Conservation (phyloP, 1,284 basidiomycete species). For the Xerocomus amazonicus region DNA sequence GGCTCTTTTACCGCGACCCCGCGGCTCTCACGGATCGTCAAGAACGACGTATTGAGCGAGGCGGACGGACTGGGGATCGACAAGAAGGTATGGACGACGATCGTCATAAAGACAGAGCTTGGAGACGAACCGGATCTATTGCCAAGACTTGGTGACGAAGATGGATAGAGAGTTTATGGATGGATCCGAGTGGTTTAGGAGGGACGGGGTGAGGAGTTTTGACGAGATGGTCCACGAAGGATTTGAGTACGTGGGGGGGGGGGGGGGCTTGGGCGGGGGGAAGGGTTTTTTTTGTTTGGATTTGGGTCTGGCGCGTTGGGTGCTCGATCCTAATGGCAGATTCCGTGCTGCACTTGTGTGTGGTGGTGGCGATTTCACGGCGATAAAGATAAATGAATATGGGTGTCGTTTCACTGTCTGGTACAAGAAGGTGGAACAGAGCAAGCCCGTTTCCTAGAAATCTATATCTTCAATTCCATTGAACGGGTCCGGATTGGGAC, state of each 20-base stretch:
- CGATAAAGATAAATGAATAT: no score
- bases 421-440: no score
- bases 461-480: no score
- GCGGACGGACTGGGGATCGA: conserved; percentile 24
- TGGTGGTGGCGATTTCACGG: no score
- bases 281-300: neutral
- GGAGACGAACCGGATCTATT: conserved; percentile 34
- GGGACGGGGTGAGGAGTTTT: conserved; percentile 7
- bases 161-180: conserved; percentile 36
- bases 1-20: conserved; percentile 42
- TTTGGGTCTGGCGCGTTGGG: no score
- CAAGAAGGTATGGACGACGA: conserved; percentile 39
- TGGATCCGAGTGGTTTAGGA: neutral
- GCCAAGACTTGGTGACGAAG: conserved; percentile 33
- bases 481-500: no score
- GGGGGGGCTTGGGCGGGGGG: neutral
- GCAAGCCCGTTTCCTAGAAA: no score
- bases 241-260: conserved; percentile 7
- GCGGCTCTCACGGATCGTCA: conserved; percentile 32
- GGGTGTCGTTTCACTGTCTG: no score
- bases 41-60: conserved; percentile 24
- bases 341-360: no score
- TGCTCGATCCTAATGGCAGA: no score
- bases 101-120: conserved; percentile 34
- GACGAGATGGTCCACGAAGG: conserved; percentile 21